Evolutionary conservation across 257 asterid genomes (phyloP).

Genomic region (Nicotiana obtusifolia): DNA sequence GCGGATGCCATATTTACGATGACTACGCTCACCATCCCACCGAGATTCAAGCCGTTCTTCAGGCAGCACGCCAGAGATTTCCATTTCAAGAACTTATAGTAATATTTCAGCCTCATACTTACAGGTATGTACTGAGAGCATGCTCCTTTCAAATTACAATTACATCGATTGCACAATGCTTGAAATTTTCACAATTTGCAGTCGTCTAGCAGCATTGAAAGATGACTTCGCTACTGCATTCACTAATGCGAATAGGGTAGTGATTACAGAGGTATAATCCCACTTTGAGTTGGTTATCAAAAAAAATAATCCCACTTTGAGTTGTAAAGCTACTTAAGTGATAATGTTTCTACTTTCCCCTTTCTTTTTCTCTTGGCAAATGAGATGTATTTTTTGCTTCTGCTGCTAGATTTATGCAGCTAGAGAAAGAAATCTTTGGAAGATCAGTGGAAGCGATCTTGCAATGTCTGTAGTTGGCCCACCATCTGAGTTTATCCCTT

Average conservation of each 20-base stretch:
- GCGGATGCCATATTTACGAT: constrained; percentile 28
- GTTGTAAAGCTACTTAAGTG: neutral
- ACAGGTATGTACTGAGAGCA: constrained; percentile 19
- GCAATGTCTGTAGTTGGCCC: constrained; percentile 27
- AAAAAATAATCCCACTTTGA: neutral
- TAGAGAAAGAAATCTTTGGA: constrained; percentile 27
- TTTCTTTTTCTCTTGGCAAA: neutral
- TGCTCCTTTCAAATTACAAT: neutral
- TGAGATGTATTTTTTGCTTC: constrained; percentile 1
- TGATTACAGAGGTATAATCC: constrained; percentile 32
- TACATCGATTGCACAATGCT: neutral
- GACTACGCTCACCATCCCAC: constrained; percentile 42
- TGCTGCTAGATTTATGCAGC: constrained; percentile 28
- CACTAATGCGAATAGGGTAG: constrained; percentile 26
- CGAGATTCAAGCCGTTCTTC: constrained; percentile 27
- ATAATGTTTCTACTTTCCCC: neutral
- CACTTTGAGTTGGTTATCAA: neutral
- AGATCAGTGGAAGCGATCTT: constrained; percentile 24
- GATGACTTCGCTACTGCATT: constrained; percentile 31
- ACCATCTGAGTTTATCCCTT: constrained; percentile 25
- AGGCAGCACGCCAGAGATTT: constrained; percentile 32
- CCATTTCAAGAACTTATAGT: constrained; percentile 30
- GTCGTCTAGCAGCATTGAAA: constrained; percentile 35
- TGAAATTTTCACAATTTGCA: constrained; percentile 13
- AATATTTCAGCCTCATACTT: constrained; percentile 40